Evolutionary conservation across 2,329 filamentous ascomycete genomes (phyloP).

Genomic region (Esteya vermicola): DNA sequence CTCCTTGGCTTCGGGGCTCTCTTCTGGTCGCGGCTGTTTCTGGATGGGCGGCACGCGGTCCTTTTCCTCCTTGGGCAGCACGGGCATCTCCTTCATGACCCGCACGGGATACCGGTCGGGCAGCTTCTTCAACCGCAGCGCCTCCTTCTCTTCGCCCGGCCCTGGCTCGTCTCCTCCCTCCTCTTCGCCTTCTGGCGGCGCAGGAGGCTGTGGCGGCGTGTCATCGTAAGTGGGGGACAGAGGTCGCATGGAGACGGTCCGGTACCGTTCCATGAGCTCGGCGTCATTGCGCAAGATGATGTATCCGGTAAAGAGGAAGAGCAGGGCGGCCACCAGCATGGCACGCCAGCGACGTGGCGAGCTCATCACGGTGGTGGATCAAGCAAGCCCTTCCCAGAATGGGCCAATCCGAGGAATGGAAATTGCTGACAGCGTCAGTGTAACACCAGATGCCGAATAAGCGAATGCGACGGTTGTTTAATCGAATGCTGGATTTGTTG

Average conservation of each 20-base stretch:
- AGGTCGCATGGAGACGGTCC: no score
- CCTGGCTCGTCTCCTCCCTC: neutral
- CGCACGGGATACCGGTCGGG: slow-evolving; percentile 20
- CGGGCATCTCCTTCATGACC: slow-evolving; percentile 16
- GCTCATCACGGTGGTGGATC: slow-evolving; percentile 6
- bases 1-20: slow-evolving; percentile 19
- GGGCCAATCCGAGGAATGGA: neutral
- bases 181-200: neutral
- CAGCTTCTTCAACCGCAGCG: slow-evolving; percentile 15
- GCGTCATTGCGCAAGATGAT: slow-evolving; percentile 4
- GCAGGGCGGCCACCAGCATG: slow-evolving; percentile 5
- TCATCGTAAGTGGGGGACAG: no score
- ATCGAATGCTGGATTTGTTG: no score
- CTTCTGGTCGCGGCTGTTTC: slow-evolving; percentile 32
- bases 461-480: no score
- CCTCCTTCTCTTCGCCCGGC: neutral
- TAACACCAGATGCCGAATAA: no score
- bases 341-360: slow-evolving; percentile 11
- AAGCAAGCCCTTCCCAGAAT: no score
- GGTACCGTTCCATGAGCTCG: neutral
- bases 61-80: slow-evolving; percentile 20
- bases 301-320: slow-evolving; percentile 4
- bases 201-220: neutral
- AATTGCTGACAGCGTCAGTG: neutral
- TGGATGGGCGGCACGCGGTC: slow-evolving; percentile 47